phyloP scores from a whole-genome alignment of 805 yeast species.

The Wickerhamiella occidentalis region DNA sequence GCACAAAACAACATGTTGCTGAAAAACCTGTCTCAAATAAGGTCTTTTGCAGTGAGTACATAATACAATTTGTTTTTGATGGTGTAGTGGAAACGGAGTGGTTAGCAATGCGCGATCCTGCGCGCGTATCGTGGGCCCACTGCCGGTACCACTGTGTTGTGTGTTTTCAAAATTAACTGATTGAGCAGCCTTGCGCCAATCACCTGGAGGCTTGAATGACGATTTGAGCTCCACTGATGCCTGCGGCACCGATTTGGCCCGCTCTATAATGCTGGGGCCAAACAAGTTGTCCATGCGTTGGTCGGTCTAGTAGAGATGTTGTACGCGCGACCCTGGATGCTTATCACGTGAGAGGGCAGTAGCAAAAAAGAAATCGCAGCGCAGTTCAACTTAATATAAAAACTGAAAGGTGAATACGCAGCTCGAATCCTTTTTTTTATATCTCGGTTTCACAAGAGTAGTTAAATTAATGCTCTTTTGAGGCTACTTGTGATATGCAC shows the following conservation, averaged over 20 bases:
- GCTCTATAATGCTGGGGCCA: slow-evolving; percentile 1
- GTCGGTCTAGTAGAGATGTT: slow-evolving; percentile 1
- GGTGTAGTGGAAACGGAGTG: slow-evolving; percentile 20
- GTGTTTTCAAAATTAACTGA: slow-evolving; percentile 11
- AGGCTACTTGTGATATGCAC: neutral
- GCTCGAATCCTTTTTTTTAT: neutral
- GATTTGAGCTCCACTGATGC: neutral
- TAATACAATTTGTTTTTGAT: slow-evolving; percentile 21
- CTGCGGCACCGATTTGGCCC: neutral
- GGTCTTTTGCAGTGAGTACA: slow-evolving; percentile 27
- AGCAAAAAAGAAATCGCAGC: neutral
- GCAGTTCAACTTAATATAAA: neutral
- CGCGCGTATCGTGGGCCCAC: slow-evolving; percentile 16
- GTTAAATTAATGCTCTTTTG: neutral
- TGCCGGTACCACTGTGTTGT: neutral
- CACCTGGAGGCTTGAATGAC: neutral
- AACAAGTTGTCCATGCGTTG: slow-evolving; percentile 8
- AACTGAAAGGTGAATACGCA: no score
- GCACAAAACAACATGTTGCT: slow-evolving; percentile 20
- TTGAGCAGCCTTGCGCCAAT: slow-evolving; percentile 20
- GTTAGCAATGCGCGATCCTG: slow-evolving; percentile 23
- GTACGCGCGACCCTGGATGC: neutral
- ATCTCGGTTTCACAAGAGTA: neutral
- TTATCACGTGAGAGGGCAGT: neutral
- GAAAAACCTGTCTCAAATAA: slow-evolving; percentile 17